These are phyloP conservation scores for Eutrema japonicum DNA, from an alignment of 345 rosid species.

Conservation along the genomic window DNA sequence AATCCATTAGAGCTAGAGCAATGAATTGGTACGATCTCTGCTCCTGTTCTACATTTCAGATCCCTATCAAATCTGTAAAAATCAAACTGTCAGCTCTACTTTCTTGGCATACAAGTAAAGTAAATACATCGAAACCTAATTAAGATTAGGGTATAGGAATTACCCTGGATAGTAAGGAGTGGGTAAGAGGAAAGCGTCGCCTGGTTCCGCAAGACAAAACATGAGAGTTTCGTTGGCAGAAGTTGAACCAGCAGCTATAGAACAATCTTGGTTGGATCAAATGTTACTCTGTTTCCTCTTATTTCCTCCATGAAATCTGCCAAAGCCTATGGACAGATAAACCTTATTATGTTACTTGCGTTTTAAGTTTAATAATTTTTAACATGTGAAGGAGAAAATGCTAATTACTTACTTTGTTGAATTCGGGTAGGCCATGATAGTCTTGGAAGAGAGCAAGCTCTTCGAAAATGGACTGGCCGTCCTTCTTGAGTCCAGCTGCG, in stretches of 20 bases:
- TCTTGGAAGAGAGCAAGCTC: conserved; percentile 89
- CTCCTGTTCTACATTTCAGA: conserved; percentile 67
- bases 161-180: conserved; percentile 87
- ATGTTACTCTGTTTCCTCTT: conserved; percentile 67
- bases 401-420: conserved; percentile 56
- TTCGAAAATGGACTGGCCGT: conserved; percentile 64
- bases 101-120: conserved; percentile 28
- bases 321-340: conserved; percentile 51
- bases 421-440: conserved; percentile 67
- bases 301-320: conserved; percentile 76
- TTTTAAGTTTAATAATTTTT: neutral
- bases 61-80: conserved; percentile 66
- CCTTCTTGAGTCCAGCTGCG: conserved; percentile 58
- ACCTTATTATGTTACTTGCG: conserved; percentile 1
- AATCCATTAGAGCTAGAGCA: conserved; percentile 58
- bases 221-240: conserved; percentile 77
- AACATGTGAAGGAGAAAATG: neutral
- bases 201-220: conserved; percentile 68
- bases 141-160: conserved; percentile 12
- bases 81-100: neutral
- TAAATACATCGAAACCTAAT: neutral
- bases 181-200: conserved; percentile 78
- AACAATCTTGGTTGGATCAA: conserved; percentile 59
- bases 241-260: conserved; percentile 79
- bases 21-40: conserved; percentile 58